A percentile compares a stretch with the other conserved stretches of the same genome.
These are phyloP conservation scores for Anthoceros angustus DNA, from an alignment of 225 moss, liverwort and hornwort species.

Conservation along the genomic window DNA sequence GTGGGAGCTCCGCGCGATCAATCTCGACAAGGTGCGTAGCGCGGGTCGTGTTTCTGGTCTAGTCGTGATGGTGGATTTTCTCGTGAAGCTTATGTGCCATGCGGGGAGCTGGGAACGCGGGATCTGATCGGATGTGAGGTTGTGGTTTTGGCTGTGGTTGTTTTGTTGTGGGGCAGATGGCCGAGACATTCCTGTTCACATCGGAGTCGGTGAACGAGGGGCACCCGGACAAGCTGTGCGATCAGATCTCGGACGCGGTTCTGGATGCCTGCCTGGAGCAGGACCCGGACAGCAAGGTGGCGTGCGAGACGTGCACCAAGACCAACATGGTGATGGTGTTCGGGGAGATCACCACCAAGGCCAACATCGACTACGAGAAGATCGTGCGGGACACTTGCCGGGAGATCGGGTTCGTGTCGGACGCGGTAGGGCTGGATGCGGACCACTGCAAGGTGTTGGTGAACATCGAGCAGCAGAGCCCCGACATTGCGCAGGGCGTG, in stretches of 20 bases:
- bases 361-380: constrained; percentile 1
- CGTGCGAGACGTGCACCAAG: constrained; percentile 15
- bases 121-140: no score
- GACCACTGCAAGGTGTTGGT: constrained; percentile 38
- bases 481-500: constrained; percentile 35
- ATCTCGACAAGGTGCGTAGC: no score
- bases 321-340: constrained; percentile 5
- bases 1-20: no score
- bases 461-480: constrained; percentile 33
- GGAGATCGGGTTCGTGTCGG: constrained; percentile 36
- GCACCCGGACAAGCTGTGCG: constrained; percentile 64
- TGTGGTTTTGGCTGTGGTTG: no score
- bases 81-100: no score
- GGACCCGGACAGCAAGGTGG: constrained; percentile 53
- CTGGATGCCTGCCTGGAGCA: constrained; percentile 54
- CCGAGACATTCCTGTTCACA: constrained; percentile 46
- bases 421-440: constrained; percentile 40
- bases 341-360: constrained; percentile 1
- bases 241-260: constrained; percentile 60
- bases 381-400: constrained; percentile 9
- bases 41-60: no score
- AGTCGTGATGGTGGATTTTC: no score
- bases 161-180: constrained; percentile 2
- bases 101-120: no score
- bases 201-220: constrained; percentile 63